phyloP scores from a whole-genome alignment of 179 eudicot genomes.

The Camellia oleifera region DNA sequence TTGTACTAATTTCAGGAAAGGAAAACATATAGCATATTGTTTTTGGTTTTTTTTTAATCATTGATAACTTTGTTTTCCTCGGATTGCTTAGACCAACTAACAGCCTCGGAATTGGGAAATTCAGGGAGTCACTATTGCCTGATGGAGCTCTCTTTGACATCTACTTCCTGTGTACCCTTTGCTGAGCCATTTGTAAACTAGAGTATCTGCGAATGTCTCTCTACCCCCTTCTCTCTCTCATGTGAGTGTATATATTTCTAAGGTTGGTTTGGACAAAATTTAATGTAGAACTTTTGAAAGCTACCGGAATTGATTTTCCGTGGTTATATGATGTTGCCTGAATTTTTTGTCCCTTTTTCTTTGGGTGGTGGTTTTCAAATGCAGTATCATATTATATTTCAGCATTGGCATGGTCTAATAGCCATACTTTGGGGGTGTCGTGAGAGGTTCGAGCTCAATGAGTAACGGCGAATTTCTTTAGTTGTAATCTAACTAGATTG shows the following conservation, averaged over 20 bases:
- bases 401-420: too few relatives aligned
- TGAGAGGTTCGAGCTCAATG: too few relatives aligned
- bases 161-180: constrained; percentile 14
- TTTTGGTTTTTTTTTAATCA: constrained; percentile 22
- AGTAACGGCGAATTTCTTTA: too few relatives aligned
- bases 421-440: too few relatives aligned
- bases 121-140: constrained; percentile 11
- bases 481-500: too few relatives aligned
- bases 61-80: constrained; percentile 14
- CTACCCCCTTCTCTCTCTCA: not conserved
- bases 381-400: too few relatives aligned
- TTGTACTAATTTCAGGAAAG: constrained; percentile 21
- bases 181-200: constrained; percentile 12
- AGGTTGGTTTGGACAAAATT: constrained; percentile 17
- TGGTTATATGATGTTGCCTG: not conserved
- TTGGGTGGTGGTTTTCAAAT: too few relatives aligned
- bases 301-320: constrained; percentile 5
- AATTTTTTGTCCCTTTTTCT: too few relatives aligned
- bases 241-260: constrained; percentile 22
- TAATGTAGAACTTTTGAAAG: constrained; percentile 10
- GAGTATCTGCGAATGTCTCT: constrained; percentile 6
- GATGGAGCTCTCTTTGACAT: constrained; percentile 12
- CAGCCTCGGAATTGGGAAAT: constrained; percentile 11
- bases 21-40: constrained; percentile 26
- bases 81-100: not conserved